Evolutionary conservation across 345 rosid species (phyloP).

Genomic region (Limnanthes douglasii): DNA sequence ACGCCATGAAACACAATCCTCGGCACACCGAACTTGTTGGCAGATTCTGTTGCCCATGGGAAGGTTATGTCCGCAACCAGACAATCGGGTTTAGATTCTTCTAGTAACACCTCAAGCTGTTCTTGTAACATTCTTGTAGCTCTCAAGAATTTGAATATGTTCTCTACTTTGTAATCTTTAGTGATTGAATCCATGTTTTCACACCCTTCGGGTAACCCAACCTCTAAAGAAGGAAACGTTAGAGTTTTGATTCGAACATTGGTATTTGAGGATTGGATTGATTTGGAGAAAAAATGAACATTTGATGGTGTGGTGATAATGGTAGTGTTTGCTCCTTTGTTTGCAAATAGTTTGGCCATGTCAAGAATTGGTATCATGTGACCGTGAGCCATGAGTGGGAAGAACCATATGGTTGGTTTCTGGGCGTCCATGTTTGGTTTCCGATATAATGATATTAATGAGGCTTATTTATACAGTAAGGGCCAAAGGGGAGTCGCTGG

Average conservation of each 20-base stretch:
- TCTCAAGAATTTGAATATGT: slow-evolving; percentile 2
- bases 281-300: slow-evolving; percentile 7
- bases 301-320: slow-evolving; percentile 25
- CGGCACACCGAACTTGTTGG: slow-evolving; percentile 7
- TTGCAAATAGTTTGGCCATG: slow-evolving; percentile 24
- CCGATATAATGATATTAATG: too few species aligned
- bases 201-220: slow-evolving; percentile 18
- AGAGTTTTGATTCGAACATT: slow-evolving; percentile 7
- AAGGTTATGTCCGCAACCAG: slow-evolving; percentile 18
- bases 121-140: slow-evolving; percentile 22
- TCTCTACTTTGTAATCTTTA: not conserved
- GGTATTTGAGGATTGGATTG: slow-evolving; percentile 8
- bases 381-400: slow-evolving; percentile 34
- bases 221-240: slow-evolving; percentile 10
- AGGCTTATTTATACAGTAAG: too few species aligned
- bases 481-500: too few species aligned
- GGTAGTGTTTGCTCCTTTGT: slow-evolving; percentile 13
- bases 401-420: slow-evolving; percentile 19
- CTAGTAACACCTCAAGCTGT: slow-evolving; percentile 27
- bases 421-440: slow-evolving; percentile 12
- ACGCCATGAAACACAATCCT: slow-evolving; percentile 21
- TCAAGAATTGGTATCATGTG: slow-evolving; percentile 8
- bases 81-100: slow-evolving; percentile 19
- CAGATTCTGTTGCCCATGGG: slow-evolving; percentile 16
- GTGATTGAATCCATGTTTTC: slow-evolving; percentile 3